Evolutionary conservation across 2,329 filamentous ascomycete genomes (phyloP).

Genomic region (Pestalotiopsis fici): DNA sequence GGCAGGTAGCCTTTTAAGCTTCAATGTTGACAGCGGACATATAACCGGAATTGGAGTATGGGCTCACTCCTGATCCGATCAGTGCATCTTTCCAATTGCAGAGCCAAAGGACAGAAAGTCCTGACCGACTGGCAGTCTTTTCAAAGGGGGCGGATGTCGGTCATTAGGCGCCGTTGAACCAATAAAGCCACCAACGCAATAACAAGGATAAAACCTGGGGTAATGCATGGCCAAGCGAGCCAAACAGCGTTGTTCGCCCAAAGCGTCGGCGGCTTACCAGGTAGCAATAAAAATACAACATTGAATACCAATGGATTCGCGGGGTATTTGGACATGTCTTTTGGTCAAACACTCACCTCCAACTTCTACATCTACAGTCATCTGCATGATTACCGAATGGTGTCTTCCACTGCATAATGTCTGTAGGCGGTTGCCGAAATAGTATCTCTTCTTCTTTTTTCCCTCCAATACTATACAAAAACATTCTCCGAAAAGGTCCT

Average conservation of each 20-base stretch:
- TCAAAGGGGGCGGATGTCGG: background rate
- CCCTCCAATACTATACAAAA: background rate
- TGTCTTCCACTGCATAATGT: too few relatives aligned
- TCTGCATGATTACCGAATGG: background rate
- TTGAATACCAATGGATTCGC: background rate
- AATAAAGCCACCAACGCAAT: background rate
- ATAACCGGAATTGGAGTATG: background rate
- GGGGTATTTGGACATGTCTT: background rate
- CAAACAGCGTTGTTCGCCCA: background rate
- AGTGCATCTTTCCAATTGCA: background rate
- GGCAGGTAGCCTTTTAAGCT: background rate
- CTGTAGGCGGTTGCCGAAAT: background rate
- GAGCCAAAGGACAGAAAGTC: background rate
- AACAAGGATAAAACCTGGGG: background rate
- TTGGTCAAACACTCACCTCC: background rate
- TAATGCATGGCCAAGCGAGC: background rate
- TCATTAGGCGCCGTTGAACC: background rate
- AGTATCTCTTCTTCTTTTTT: background rate
- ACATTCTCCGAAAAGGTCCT: background rate
- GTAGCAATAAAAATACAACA: background rate
- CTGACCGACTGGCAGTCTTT: background rate
- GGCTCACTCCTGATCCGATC: background rate
- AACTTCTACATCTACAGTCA: background rate
- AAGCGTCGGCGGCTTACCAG: background rate
- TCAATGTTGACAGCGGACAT: background rate